Base-by-base conservation (phyloP, 2,329 filamentous ascomycete species). In the Fusarium nurragi region DNA sequence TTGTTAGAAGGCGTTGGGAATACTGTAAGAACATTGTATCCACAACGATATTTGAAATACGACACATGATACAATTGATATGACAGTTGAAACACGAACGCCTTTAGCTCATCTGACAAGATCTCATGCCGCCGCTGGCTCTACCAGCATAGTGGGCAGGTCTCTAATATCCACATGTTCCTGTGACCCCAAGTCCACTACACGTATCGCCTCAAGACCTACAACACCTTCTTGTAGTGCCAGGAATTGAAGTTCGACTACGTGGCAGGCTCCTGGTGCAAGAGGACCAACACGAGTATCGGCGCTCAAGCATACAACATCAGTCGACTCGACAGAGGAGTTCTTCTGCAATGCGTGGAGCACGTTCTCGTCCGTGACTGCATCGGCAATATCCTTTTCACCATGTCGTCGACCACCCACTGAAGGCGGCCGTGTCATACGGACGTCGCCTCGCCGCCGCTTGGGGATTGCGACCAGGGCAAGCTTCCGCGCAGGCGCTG, bases 151-250 rank as follows among this genome's bases (percentile, higher is more conserved):
- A 40, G 85, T 87, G 0, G 92, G 92, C 64, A 95, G 74, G 61
- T 94, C 90, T 60, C 86, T 84, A 52, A 94, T 88, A 75, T 94
- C 91, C 5, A 92, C 88, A 72, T 91, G 89, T 77, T 94, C 90
- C 71, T 92, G 88, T 30, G 86, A 90, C 21, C 81, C 86, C 59
- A 94, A 74, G 74, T 95, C 92, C 5, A 94, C 82, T 2, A 94
- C 86, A 46, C 90, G 81, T 19, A 94, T 81, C 4, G 88, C 88
- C 68, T 94, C 91, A 4, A 94, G 76, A n/a, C 84, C 83, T 26
- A 92, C 82, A 28, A 92, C 83, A 1, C 91, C 92, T 44, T 85
- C 81, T 50, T 80, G 79, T 49, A 93, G 78, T 5, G 91, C 88
- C 50, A 93, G 79, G 66, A 94, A 93, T 67, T 86, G 86, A 67